Conservation (phyloP, 441 rosid species). For the Croton setiger region DNA sequence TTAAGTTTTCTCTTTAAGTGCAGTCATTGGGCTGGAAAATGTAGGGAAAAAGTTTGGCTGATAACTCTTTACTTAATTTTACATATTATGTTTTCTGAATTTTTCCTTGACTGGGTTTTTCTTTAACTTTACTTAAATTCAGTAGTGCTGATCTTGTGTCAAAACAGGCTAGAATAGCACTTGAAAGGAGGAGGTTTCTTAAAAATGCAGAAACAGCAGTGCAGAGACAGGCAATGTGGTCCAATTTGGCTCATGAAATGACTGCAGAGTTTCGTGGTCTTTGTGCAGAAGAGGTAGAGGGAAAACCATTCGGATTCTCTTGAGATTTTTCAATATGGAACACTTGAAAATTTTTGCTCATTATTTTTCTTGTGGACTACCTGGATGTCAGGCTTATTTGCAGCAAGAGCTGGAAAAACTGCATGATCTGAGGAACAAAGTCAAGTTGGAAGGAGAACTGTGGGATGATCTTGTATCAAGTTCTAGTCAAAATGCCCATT, state of each 20-base stretch:
- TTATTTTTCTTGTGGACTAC: conserved; percentile 18
- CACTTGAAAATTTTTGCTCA: conserved; percentile 18
- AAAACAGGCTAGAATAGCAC: conserved; percentile 91
- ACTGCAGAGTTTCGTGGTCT: conserved; percentile 99
- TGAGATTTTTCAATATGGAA: background rate
- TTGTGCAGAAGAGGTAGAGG: conserved; percentile 96
- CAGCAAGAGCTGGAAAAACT: conserved; percentile 99
- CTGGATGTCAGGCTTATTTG: conserved; percentile 80
- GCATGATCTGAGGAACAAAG: conserved; percentile 93
- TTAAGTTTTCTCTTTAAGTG: background rate
- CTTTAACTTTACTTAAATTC: conserved; percentile 12
- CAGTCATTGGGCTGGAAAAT: background rate
- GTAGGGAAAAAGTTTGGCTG: background rate
- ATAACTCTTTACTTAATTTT: background rate
- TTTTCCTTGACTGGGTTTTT: background rate
- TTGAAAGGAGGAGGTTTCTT: conserved; percentile 89
- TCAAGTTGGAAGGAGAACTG: conserved; percentile 91
- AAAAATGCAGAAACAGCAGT: conserved; percentile 96
- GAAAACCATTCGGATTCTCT: conserved; percentile 13
- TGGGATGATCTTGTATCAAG: conserved; percentile 99
- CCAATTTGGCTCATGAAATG: conserved; percentile 99
- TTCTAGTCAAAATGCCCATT: conserved; percentile 94
- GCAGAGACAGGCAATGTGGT: conserved; percentile 98
- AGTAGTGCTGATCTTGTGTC: conserved; percentile 11
- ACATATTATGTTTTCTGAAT: background rate